Evolutionary conservation across 2,329 filamentous ascomycete species (phyloP).

Genomic region (Plenodomus biglobosus): DNA sequence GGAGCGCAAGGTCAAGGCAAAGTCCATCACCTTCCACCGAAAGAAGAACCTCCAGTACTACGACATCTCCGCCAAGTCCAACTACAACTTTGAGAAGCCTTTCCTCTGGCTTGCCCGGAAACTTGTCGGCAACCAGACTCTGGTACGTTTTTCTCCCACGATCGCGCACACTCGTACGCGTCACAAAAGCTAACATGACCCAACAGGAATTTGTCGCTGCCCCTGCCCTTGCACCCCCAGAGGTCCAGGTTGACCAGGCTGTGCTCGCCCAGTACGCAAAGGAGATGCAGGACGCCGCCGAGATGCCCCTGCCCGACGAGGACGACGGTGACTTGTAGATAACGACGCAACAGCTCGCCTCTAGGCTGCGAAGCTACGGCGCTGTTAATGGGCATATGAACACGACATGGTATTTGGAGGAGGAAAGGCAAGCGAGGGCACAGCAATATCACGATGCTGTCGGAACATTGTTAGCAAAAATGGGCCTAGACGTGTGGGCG

Average conservation of each 20-base stretch:
- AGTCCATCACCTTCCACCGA: slow-evolving; percentile 99
- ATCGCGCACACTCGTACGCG: not conserved
- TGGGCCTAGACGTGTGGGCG: slow-evolving; percentile 18
- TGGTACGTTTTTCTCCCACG: slow-evolving; percentile 59
- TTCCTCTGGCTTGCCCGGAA: slow-evolving; percentile 99
- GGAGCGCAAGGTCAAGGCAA: slow-evolving; percentile 99
- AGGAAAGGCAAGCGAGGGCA: not conserved
- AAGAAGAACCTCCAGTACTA: slow-evolving; percentile 99
- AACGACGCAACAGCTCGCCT: slow-evolving; percentile 25
- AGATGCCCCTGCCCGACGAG: slow-evolving; percentile 90
- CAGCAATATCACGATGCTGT: slow-evolving; percentile 9
- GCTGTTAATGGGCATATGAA: slow-evolving; percentile 27
- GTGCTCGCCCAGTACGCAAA: slow-evolving; percentile 79
- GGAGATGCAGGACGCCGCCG: slow-evolving; percentile 82
- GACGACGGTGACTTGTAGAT: slow-evolving; percentile 70
- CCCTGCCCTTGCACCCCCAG: slow-evolving; percentile 89
- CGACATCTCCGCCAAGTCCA: slow-evolving; percentile 99
- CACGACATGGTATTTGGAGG: slow-evolving; percentile 27
- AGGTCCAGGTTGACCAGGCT: slow-evolving; percentile 82
- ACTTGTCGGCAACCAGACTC: slow-evolving; percentile 86
- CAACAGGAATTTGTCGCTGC: slow-evolving; percentile 96
- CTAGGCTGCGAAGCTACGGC: slow-evolving; percentile 6
- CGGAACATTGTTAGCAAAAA: slow-evolving; percentile 34
- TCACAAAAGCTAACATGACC: slow-evolving; percentile 14
- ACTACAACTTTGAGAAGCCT: slow-evolving; percentile 99